Evolutionary conservation across 176 grass and related monocot species (phyloP).

Genomic region (Zoysia pacifica): DNA sequence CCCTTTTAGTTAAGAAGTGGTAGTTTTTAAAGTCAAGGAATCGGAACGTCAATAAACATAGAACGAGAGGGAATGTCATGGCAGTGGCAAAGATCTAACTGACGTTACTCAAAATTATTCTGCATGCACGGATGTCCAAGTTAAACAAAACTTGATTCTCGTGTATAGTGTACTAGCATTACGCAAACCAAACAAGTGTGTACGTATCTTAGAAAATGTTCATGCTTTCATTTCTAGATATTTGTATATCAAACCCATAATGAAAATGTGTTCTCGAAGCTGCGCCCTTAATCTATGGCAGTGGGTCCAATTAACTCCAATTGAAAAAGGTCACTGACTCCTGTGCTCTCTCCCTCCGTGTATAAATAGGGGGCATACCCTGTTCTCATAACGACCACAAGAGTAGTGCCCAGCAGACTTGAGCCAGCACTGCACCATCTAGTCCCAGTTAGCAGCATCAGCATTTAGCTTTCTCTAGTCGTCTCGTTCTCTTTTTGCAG

Average conservation of each 20-base stretch:
- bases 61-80: slow-evolving; percentile 9
- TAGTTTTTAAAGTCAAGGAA: neutral
- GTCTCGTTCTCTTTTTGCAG: slow-evolving; percentile 3
- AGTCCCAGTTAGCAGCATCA: slow-evolving; percentile 11
- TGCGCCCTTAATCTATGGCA: neutral
- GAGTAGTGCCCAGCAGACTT: neutral
- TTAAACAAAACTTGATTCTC: slow-evolving; percentile 15
- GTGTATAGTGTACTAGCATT: neutral
- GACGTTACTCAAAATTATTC: slow-evolving; percentile 32
- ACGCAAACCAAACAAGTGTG: neutral
- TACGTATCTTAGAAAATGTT: neutral
- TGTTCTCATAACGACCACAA: slow-evolving; percentile 8
- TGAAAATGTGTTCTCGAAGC: neutral
- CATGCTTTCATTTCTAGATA: neutral
- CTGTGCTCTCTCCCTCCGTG: slow-evolving; percentile 3
- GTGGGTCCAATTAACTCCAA: no score
- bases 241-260: neutral
- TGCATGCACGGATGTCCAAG: slow-evolving; percentile 30
- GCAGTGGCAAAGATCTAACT: neutral
- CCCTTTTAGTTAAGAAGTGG: slow-evolving; percentile 12
- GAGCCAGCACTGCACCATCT: neutral
- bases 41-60: slow-evolving; percentile 10
- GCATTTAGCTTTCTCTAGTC: neutral
- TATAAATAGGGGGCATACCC: slow-evolving; percentile 16
- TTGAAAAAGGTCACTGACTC: neutral